phyloP scores from a whole-genome alignment of 768 basidiomycete species.

The Chalciporus sphaerocephalus region DNA sequence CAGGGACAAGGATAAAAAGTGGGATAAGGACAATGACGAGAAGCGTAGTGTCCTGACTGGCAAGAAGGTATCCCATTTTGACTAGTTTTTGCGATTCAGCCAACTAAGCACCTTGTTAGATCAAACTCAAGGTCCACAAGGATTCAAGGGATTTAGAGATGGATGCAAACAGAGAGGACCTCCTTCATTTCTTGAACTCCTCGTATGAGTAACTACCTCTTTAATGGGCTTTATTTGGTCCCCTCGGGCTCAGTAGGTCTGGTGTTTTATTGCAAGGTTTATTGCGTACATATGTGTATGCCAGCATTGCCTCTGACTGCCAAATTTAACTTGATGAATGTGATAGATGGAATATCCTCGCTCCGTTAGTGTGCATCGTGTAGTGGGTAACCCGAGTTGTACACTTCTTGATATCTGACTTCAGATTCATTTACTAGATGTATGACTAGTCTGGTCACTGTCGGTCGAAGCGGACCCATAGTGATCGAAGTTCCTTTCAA shows the following conservation, averaged over 20 bases:
- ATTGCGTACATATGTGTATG: not conserved
- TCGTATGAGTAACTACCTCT: constrained; percentile 31
- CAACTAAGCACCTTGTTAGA: constrained; percentile 32
- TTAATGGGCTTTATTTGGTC: not conserved
- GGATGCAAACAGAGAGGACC: constrained; percentile 51
- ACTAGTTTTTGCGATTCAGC: not conserved
- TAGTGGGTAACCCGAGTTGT: too few relatives aligned
- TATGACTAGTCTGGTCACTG: too few relatives aligned
- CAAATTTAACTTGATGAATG: too few relatives aligned
- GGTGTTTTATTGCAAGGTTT: too few relatives aligned
- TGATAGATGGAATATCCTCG: too few relatives aligned
- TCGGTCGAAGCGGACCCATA: too few relatives aligned
- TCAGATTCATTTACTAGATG: too few relatives aligned
- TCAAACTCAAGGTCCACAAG: constrained; percentile 61
- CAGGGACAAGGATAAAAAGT: constrained; percentile 31
- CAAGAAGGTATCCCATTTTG: constrained; percentile 44
- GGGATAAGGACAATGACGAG: constrained; percentile 42
- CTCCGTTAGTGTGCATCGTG: too few relatives aligned
- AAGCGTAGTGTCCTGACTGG: constrained; percentile 56
- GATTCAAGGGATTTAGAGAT: constrained; percentile 52
- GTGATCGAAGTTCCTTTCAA: too few relatives aligned
- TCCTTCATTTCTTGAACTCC: constrained; percentile 55
- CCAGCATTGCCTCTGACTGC: too few relatives aligned
- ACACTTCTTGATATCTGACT: too few relatives aligned
- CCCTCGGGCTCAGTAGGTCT: too few relatives aligned